These are phyloP conservation scores for Brassica carinata DNA, from an alignment of 345 rosid genomes.

Conservation along the genomic window DNA sequence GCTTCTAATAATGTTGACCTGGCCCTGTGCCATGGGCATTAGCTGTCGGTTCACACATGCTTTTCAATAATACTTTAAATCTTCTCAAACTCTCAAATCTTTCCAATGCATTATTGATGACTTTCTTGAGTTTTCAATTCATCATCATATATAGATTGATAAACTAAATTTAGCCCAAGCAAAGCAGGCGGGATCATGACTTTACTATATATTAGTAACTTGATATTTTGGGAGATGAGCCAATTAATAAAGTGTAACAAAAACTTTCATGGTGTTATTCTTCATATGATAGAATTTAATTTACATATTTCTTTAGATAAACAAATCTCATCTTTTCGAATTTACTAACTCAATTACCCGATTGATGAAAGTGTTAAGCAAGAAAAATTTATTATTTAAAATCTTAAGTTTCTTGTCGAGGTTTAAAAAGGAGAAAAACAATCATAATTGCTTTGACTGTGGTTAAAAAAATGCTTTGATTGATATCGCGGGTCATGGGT, in stretches of 20 bases:
- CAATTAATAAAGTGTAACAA: not conserved
- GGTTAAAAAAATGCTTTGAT: too few species aligned
- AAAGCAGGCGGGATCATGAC: not conserved
- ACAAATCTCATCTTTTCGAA: not conserved
- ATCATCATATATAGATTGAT: not conserved
- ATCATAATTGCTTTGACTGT: too few species aligned
- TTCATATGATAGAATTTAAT: not conserved
- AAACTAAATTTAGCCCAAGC: not conserved
- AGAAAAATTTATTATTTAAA: too few species aligned
- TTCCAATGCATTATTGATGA: constrained; percentile 9
- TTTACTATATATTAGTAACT: not conserved
- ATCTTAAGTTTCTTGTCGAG: too few species aligned
- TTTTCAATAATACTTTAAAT: not conserved
- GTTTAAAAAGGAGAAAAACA: too few species aligned
- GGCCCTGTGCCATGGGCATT: not conserved
- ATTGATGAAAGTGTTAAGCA: too few species aligned
- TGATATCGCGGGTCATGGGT: too few species aligned
- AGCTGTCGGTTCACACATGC: constrained; percentile 1
- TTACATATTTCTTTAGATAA: not conserved
- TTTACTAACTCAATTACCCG: too few species aligned
- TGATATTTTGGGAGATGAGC: not conserved
- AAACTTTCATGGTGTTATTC: not conserved
- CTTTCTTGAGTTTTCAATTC: constrained; percentile 15
- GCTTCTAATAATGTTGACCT: not conserved
- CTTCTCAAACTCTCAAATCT: not conserved